phyloP scores from a whole-genome alignment of 345 rosid species.

The Hypericum perforatum region DNA sequence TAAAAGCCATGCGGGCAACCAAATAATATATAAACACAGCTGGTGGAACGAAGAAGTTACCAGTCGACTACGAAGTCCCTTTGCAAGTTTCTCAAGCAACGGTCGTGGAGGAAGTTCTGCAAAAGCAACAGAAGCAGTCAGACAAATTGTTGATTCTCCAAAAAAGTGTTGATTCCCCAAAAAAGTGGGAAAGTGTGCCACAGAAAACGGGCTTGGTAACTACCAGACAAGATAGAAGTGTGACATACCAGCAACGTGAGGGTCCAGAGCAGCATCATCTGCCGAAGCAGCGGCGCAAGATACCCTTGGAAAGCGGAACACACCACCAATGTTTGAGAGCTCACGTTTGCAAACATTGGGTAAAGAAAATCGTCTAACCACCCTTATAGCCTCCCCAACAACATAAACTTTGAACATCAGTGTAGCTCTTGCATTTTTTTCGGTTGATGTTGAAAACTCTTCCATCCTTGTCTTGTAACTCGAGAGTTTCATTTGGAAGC shows the following conservation, averaged over 20 bases:
- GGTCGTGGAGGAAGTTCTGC: conserved; percentile 82
- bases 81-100: conserved; percentile 66
- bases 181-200: too few relatives aligned
- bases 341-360: conserved; percentile 69
- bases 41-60: conserved; percentile 20
- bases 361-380: conserved; percentile 69
- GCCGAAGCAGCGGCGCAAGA: conserved; percentile 68
- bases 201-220: too few relatives aligned
- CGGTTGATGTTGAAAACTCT: too few relatives aligned
- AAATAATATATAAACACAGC: background rate
- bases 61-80: conserved; percentile 58
- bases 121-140: conserved; percentile 11
- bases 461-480: too few relatives aligned
- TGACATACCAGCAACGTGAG: conserved; percentile 42
- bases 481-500: too few relatives aligned
- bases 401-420: conserved; percentile 69
- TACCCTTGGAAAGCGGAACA: conserved; percentile 53
- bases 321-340: conserved; percentile 36
- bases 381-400: conserved; percentile 80
- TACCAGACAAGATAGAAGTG: background rate
- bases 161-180: too few relatives aligned
- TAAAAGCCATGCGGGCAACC: background rate
- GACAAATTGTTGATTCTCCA: background rate
- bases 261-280: conserved; percentile 58
- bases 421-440: too few relatives aligned